Percentiles rank a stretch among this genome's conserved stretches.
Conservation (phyloP, 441 rosid genomes). For the Gossypium gossypioides region DNA sequence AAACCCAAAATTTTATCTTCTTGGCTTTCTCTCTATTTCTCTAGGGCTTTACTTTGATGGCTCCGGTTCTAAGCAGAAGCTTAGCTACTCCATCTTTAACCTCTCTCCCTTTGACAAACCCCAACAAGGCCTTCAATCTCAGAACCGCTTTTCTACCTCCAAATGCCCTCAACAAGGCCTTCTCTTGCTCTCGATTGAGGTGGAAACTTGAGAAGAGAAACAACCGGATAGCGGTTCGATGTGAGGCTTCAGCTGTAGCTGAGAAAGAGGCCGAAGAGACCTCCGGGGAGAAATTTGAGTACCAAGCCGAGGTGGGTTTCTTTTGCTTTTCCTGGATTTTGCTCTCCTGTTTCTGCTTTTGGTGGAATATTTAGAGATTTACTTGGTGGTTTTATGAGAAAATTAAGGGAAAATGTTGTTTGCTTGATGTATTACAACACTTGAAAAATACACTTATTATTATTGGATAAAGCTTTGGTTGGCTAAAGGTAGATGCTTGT, state of each 20-base stretch:
- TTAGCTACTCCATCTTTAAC: constrained; percentile 42
- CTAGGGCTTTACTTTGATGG: constrained; percentile 34
- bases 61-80: constrained; percentile 71
- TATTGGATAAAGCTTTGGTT: neutral
- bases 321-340: constrained; percentile 11
- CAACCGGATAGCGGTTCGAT: constrained; percentile 41
- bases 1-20: neutral
- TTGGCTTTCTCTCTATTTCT: neutral
- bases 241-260: constrained; percentile 67
- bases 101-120: constrained; percentile 33
- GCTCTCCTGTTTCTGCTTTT: neutral
- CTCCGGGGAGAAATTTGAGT: constrained; percentile 86
- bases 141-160: constrained; percentile 40
- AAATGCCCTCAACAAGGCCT: constrained; percentile 33
- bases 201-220: constrained; percentile 52
- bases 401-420: constrained; percentile 1
- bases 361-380: neutral
- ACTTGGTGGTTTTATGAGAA: neutral
- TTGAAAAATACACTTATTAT: neutral
- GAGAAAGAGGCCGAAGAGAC: constrained; percentile 71
- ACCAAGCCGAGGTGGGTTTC: constrained; percentile 88
- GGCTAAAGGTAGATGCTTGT: neutral
- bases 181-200: constrained; percentile 40
- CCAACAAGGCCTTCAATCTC: constrained; percentile 23
- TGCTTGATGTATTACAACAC: neutral